Conservation (phyloP, 495 filamentous ascomycete species). For the Polyplosphaeria fusca region DNA sequence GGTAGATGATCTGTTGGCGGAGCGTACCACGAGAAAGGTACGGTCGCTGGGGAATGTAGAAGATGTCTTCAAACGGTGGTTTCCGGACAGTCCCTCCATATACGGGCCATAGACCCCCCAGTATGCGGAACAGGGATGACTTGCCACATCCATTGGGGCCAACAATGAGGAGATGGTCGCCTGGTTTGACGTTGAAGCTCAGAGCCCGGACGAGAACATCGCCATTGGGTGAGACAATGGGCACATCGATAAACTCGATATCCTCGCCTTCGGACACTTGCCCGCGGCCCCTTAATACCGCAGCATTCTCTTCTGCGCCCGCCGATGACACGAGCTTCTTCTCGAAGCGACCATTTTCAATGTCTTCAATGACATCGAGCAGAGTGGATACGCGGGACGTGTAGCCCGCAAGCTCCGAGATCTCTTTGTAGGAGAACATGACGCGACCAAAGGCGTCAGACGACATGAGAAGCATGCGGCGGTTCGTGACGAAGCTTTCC, state of each 20-base stretch:
- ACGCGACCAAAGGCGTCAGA: conserved; percentile 94
- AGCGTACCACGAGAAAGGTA: conserved; percentile 87
- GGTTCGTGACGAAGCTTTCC: conserved; percentile 92
- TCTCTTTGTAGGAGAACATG: conserved; percentile 97
- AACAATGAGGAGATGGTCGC: conserved; percentile 89
- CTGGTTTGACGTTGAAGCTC: conserved; percentile 78
- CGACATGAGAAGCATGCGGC: conserved; percentile 82
- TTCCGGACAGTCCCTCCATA: conserved; percentile 92
- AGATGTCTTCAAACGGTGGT: conserved; percentile 84
- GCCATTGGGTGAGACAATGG: conserved; percentile 96
- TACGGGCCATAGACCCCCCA: conserved; percentile 97
- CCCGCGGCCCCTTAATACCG: conserved; percentile 76
- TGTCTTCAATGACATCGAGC: conserved; percentile 91
- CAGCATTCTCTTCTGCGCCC: conserved; percentile 69
- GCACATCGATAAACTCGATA: conserved; percentile 86
- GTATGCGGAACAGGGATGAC: conserved; percentile 89
- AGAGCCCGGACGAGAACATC: conserved; percentile 81
- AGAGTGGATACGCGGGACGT: conserved; percentile 86
- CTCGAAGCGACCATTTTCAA: conserved; percentile 81
- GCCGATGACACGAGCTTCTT: conserved; percentile 94
- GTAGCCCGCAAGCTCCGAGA: conserved; percentile 94
- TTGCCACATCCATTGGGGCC: conserved; percentile 98
- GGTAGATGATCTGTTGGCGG: conserved; percentile 94
- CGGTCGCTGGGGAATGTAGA: conserved; percentile 96
- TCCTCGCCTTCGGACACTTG: conserved; percentile 70